phyloP scores from a whole-genome alignment of 192 early-diverging fungal genomes.

The Podila minutissima region DNA sequence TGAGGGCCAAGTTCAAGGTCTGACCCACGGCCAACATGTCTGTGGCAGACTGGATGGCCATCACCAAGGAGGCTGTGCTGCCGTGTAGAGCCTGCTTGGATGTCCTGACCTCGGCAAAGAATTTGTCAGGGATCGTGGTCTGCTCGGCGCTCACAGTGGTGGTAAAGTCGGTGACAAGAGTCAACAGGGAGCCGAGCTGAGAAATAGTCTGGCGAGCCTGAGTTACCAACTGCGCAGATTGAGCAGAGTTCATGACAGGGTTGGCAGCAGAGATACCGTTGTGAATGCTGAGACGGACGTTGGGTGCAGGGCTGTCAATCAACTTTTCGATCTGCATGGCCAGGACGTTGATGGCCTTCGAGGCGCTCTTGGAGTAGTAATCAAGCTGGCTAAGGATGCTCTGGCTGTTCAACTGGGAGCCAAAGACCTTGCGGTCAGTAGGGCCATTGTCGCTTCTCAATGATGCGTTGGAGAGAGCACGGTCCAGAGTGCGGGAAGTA shows the following conservation, averaged over 20 bases:
- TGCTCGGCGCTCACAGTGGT: constrained; percentile 15
- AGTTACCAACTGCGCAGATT: constrained; percentile 52
- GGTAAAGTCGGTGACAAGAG: constrained; percentile 50
- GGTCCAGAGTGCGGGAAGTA: constrained; percentile 27
- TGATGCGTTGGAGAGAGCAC: constrained; percentile 40
- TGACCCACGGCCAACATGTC: constrained; percentile 68
- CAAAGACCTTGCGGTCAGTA: constrained; percentile 31
- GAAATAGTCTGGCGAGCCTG: constrained; percentile 53
- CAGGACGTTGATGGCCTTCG: constrained; percentile 47
- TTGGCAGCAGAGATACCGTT: constrained; percentile 12
- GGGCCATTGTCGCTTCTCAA: constrained; percentile 19
- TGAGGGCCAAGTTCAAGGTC: constrained; percentile 59
- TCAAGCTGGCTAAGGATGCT: constrained; percentile 49
- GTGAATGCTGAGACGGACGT: constrained; percentile 9
- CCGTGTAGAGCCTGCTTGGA: constrained; percentile 73
- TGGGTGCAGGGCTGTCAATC: constrained; percentile 27
- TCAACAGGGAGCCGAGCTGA: constrained; percentile 53
- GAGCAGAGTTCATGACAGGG: constrained; percentile 49
- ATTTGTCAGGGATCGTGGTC: constrained; percentile 24
- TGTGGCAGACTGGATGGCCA: constrained; percentile 63
- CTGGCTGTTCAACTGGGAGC: constrained; percentile 36
- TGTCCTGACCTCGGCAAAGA: constrained; percentile 66
- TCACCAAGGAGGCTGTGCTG: constrained; percentile 69
- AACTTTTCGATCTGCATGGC: constrained; percentile 45
- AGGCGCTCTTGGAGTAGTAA: constrained; percentile 48